Evolutionary conservation across 805 yeast genomes (phyloP).

Genomic region (Schwanniomyces polymorphus): DNA sequence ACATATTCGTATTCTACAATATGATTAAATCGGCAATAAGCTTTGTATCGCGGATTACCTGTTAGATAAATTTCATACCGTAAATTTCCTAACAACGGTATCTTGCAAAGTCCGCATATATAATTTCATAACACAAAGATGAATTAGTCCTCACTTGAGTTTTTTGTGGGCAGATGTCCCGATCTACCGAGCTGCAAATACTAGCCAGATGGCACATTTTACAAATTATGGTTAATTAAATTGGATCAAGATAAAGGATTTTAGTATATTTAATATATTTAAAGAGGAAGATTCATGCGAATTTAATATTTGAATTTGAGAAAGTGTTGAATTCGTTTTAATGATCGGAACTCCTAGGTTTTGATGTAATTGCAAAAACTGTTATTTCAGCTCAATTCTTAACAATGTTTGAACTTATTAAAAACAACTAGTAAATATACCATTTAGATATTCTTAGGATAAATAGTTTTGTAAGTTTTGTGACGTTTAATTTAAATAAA

Average conservation of each 20-base stretch:
- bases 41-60: no score
- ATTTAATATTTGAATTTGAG: not conserved
- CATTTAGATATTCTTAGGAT: constrained; percentile 12
- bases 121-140: no score
- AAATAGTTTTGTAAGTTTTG: constrained; percentile 14
- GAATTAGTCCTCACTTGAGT: not conserved
- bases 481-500: constrained; percentile 5
- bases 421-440: constrained; percentile 9
- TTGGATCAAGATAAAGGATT: no score
- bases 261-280: not conserved
- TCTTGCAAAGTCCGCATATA: no score
- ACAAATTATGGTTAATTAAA: no score
- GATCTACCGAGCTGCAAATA: constrained; percentile 2
- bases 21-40: no score
- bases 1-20: no score
- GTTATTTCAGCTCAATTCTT: constrained; percentile 9
- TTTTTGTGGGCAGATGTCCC: constrained; percentile 11
- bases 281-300: not conserved
- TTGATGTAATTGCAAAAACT: constrained; percentile 16
- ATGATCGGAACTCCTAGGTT: constrained; percentile 12
- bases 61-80: no score
- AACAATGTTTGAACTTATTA: constrained; percentile 13
- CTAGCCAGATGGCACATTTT: not conserved
- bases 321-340: not conserved
- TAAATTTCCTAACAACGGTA: no score